A percentile compares a stretch with the other conserved stretches of the same genome.
Conservation (phyloP, 1,284 basidiomycete species). For the Rhodotorula mucilaginosa region DNA sequence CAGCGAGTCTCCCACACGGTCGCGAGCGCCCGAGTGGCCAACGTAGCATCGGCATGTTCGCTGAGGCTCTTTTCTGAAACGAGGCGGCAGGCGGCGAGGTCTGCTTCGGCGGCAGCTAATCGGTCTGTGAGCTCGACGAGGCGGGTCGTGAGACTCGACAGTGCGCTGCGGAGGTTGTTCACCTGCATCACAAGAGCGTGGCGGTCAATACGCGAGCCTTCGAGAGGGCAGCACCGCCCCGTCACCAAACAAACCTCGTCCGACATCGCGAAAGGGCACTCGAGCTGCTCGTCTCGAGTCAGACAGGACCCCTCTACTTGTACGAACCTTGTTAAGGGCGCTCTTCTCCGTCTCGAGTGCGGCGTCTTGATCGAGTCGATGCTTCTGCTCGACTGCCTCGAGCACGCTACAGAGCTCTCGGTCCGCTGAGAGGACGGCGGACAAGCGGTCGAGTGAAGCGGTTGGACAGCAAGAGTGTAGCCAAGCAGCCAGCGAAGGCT, state of each 20-base stretch:
- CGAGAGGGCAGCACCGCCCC: neutral
- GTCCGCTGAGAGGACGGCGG: neutral
- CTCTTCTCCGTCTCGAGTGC: too few species aligned
- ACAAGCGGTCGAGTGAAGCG: neutral
- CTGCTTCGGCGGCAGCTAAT: constrained; percentile 7
- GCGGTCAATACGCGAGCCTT: too few species aligned
- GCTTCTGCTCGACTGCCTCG: neutral
- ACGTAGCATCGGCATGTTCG: neutral
- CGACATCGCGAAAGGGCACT: neutral
- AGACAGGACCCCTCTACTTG: neutral
- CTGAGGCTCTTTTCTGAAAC: neutral
- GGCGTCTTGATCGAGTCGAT: neutral
- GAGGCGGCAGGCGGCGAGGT: neutral
- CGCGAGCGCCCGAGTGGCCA: neutral
- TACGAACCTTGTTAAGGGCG: too few species aligned
- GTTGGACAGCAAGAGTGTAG: neutral
- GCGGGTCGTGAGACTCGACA: constrained; percentile 15
- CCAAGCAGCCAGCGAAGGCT: constrained; percentile 1
- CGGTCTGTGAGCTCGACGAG: constrained; percentile 1
- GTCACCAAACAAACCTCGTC: neutral
- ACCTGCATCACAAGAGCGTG: neutral
- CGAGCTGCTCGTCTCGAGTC: neutral
- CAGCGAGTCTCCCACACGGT: constrained; percentile 20
- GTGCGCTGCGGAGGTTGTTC: constrained; percentile 5
- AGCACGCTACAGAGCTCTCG: neutral